Base-by-base conservation (phyloP, 2,329 filamentous ascomycete species). In the Clonostachys solani region DNA sequence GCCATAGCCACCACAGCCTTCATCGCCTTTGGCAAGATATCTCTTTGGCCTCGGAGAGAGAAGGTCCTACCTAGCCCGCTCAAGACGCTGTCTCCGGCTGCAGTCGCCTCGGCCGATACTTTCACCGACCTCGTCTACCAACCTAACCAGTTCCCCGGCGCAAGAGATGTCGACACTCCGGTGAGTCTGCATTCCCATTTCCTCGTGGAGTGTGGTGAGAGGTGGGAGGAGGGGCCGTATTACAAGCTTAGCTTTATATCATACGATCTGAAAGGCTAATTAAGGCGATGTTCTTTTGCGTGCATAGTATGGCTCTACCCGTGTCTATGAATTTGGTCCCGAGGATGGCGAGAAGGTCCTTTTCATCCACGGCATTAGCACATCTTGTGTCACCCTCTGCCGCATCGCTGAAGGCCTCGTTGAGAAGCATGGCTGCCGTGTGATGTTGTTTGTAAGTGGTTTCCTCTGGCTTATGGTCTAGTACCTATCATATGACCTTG, bases 251-350 rank as follows among this genome's bases (percentile, higher is more conserved):
- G 9, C 23, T 10, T 29, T 10, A 29, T 4, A 29, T 29, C 23
- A 29, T 29, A 10, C 8, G 23, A 29, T 2, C 23, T 29, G 23
- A 9, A 29, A 48, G 42, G 43, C 47, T 53, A 34, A 55, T 37
- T 4, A 16, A 9, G 18, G 15, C 3, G 29, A n/a, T 44, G 15
- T 46, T 18, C 23, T 6, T 12, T n/a, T 16, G 5, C 9, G 40
- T 17, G 12, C 8, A 38, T 42, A 80, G 59, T 92, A 89, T 61
- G 89, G 90, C 44, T 82, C 74, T 34, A 83, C 91, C 47, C 75
- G 87, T 36, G 85, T 89, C 18, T 94, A 94, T 61, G 90, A 95
- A 69, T 95, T 86, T 68, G 90, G 90, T 2, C 86, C 89, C 2
- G 76, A 83, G 44, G 66, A 80, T 46, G 90, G 90, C 8, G 75